Conservation (phyloP, 768 basidiomycete species). For the Lyophyllum semitale region DNA sequence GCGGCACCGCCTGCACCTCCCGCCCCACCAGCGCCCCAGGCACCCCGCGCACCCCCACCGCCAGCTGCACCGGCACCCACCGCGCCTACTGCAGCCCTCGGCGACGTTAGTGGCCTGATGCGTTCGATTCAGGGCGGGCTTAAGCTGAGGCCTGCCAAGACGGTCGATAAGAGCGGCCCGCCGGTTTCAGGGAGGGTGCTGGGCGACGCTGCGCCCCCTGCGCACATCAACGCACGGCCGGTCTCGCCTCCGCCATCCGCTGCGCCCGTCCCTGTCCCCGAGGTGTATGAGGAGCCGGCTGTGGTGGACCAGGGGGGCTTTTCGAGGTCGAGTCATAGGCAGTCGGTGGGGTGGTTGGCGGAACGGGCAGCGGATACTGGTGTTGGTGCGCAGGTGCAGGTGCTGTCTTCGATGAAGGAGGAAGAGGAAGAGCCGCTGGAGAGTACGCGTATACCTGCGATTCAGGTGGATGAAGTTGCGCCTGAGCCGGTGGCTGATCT, state of each 20-base stretch:
- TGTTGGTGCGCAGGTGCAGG: conserved; percentile 27
- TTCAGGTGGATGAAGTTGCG: conserved; percentile 52
- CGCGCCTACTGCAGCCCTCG: conserved; percentile 34
- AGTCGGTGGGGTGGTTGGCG: conserved; percentile 91
- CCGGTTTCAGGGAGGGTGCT: conserved; percentile 75
- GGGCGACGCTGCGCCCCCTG: conserved; percentile 70
- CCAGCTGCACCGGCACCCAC: conserved; percentile 32
- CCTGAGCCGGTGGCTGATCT: conserved; percentile 46
- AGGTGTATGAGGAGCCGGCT: conserved; percentile 17
- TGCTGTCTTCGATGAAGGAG: conserved; percentile 54
- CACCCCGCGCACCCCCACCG: conserved; percentile 32
- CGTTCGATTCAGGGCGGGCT: conserved; percentile 78
- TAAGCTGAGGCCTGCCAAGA: conserved; percentile 72
- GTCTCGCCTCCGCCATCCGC: conserved; percentile 46
- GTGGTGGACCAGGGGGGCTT: conserved; percentile 25
- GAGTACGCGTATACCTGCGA: conserved; percentile 48
- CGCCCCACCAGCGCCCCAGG: conserved; percentile 34
- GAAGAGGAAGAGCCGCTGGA: conserved; percentile 55
- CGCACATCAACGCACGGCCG: conserved; percentile 60
- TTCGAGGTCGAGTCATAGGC: conserved; percentile 50
- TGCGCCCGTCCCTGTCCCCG: conserved; percentile 12
- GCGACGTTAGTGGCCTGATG: conserved; percentile 69
- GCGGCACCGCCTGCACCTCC: conserved; percentile 39
- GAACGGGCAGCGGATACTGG: conserved; percentile 78
- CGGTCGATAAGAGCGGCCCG: conserved; percentile 80